Evolutionary conservation across 805 yeast genomes (phyloP).

Genomic region (Sungouiozyma intestinalis): DNA sequence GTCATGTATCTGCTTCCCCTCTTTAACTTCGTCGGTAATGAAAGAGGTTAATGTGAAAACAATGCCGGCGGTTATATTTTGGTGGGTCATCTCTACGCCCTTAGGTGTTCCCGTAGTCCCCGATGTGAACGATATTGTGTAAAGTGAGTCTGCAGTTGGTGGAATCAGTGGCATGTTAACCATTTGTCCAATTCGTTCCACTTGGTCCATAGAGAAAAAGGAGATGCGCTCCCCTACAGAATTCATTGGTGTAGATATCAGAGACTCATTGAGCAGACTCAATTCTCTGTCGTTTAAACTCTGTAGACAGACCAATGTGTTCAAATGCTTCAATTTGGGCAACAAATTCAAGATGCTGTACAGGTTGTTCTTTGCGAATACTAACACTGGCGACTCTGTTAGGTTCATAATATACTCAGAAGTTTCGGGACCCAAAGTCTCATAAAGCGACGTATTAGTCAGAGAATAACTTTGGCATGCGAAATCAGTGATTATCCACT

Average conservation of each 20-base stretch:
- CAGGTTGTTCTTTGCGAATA: constrained; percentile 44
- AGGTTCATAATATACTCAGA: constrained; percentile 51
- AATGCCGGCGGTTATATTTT: constrained; percentile 40
- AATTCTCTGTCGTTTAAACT: constrained; percentile 30
- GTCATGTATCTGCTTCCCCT: constrained; percentile 22
- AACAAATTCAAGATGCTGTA: constrained; percentile 37
- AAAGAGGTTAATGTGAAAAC: constrained; percentile 33
- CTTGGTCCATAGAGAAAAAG: constrained; percentile 34
- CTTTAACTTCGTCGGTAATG: constrained; percentile 18
- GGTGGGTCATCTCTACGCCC: constrained; percentile 52
- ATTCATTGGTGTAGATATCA: constrained; percentile 17
- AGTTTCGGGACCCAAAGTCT: constrained; percentile 49
- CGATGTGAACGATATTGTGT: constrained; percentile 61
- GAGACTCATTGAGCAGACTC: constrained; percentile 24
- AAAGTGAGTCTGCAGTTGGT: constrained; percentile 42
- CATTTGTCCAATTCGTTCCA: constrained; percentile 33
- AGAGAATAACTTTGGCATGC: constrained; percentile 53
- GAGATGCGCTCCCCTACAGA: constrained; percentile 28
- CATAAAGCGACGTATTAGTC: constrained; percentile 45
- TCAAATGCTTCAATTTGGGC: constrained; percentile 32
- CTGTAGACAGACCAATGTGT: constrained; percentile 49
- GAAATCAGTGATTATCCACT: constrained; percentile 62
- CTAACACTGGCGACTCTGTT: constrained; percentile 52
- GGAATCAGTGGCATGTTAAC: constrained; percentile 35
- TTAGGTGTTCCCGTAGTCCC: constrained; percentile 72